Evolutionary conservation across 2,329 filamentous ascomycete species (phyloP), one percentile per base, ranked within the genome.

Genomic region (Fusarium sp.): DNA sequence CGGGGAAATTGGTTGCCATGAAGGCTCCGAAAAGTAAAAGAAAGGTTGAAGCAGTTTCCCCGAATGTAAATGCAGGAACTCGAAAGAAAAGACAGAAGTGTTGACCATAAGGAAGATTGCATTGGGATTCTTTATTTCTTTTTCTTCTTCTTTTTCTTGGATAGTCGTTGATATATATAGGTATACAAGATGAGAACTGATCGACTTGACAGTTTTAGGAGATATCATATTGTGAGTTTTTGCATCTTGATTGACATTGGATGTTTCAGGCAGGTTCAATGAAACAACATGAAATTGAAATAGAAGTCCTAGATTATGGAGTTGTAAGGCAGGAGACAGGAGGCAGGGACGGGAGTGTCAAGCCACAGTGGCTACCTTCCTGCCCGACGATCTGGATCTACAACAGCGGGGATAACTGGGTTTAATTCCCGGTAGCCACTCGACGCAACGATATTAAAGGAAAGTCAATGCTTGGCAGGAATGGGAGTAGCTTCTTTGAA

Each of bases 311-410:
- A 18, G 41, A 44, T 11, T 22, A 44, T 25, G 41, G 41, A 63
- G 63, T 32, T 32, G 34, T n/a, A 38, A 38, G 34, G 34, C 9
- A 38, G 34, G 24, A 34, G 32, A 16, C 16, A 34, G 34, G 24
- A 53, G 34, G n/a, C 27, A 20, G 13, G 9, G 12, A 48, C 29
- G 20, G 52, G 47, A 27, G 40, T 29, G 20, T 48, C 53, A 53
- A 70, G 67, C 67, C 67, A 70, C 67, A 70, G 62, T 70, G 67
- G 62, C 67, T 54, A 47, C 34, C 57, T 53, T 40, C 43, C 40
- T 46, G 48, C 41, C 38, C 49, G 44, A n/a, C 46, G 67, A 71
- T 69, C 65, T 27, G 58, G 65, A 69, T 69, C 65, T 52, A 60
- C 65, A 29, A 48, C 49, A 25, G 49, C 49, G 69, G 68, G 29